Base-by-base conservation (phyloP, 352 stramenopile genomes). In the Albugo candida region DNA sequence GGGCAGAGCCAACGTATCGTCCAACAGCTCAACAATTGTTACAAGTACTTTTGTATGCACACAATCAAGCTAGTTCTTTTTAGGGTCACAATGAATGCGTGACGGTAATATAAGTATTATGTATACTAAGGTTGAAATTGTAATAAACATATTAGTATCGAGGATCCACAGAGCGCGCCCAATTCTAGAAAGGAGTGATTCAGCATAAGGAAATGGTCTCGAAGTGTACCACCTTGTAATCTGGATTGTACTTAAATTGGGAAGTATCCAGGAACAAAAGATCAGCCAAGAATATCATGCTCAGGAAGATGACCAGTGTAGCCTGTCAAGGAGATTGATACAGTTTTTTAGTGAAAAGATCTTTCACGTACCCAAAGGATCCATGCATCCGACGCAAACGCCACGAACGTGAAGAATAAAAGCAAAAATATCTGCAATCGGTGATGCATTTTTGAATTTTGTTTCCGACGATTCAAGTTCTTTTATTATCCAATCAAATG, bases 191-290 rank as follows among this genome's bases (percentile, higher is more conserved):
- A 39, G 38, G 17, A 34, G 19, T 20, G 17, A 44, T 1, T 47
- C 20, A 18, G 20, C 20, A 44, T 34, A 39, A 2, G 17, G 46
- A 43, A 16, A 27, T 3, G 12, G 18, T 36, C 11, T 19, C 10
- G 24, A 31, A 10, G 24, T 31, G 24, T 31, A 31, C n/a, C 3
- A 87, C 74, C 67, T 87, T 87, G 64, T 87, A 87, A 60, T 87
- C 70, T 6, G 75, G 71, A 38, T 87, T 79, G 61, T 72, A 87
- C 49, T 83, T 71, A 56, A 87, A 87, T 55, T 87, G 66, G 47
- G 58, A 58, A 39, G 58, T 49, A 39, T 84, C 70, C 20, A 87
- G 63, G 59, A 87, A 87, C 24, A 84, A 50, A 41, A 87, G 46
- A 45, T 87, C 75, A 37, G 63, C 64, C 47, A 87, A 47, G 44